phyloP scores from a whole-genome alignment of 164 flowering plant genomes.

The Nymphaea thermarum region DNA sequence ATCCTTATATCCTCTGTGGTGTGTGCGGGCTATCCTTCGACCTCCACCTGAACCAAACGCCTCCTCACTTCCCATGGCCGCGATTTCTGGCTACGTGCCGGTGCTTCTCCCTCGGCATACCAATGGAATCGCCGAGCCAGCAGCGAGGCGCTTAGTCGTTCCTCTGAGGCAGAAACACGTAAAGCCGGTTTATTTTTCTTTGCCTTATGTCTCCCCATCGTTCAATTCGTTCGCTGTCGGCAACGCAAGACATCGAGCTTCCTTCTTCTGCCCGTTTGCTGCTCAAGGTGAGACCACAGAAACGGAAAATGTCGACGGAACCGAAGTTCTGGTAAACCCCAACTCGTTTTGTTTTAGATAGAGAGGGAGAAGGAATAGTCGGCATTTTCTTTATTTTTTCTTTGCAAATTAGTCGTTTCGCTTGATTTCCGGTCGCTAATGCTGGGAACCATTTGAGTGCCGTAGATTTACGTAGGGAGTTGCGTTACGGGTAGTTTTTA shows the following conservation, averaged over 20 bases:
- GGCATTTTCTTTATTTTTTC: too few relatives aligned
- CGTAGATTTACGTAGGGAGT: too few relatives aligned
- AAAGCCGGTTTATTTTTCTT: neutral
- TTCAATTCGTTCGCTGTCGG: neutral
- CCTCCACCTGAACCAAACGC: neutral
- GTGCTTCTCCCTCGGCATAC: neutral
- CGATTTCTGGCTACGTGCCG: constrained; percentile 6
- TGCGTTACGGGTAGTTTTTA: too few relatives aligned
- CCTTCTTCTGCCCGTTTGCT: constrained; percentile 7
- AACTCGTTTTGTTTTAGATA: neutral
- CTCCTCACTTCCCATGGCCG: constrained; percentile 7
- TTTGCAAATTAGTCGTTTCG: too few relatives aligned
- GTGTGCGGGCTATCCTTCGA: neutral
- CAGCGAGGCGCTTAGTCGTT: constrained; percentile 5
- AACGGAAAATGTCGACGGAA: constrained; percentile 10
- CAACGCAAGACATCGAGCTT: neutral
- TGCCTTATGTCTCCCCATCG: neutral
- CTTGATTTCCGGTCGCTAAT: too few relatives aligned
- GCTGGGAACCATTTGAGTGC: too few relatives aligned
- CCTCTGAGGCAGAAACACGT: constrained; percentile 5
- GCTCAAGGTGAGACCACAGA: constrained; percentile 11
- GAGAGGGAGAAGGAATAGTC: neutral
- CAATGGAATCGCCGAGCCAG: neutral
- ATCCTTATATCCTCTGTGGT: neutral
- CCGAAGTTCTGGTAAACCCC: constrained; percentile 8